Evolutionary conservation across 495 filamentous ascomycete genomes (phyloP).

Genomic region (Aspergillus cristatus): DNA sequence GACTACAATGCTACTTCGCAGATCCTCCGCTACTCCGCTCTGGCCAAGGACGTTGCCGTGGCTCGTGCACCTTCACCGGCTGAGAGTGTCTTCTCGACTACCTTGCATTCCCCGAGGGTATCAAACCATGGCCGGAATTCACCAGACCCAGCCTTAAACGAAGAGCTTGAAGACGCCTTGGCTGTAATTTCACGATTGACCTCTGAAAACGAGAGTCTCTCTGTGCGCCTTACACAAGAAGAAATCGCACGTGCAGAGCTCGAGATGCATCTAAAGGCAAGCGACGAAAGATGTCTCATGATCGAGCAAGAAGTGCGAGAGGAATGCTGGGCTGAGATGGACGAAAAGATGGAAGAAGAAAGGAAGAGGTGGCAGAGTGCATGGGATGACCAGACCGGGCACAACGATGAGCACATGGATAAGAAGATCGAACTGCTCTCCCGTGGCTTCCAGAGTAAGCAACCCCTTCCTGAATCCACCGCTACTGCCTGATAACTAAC

Average conservation of each 20-base stretch:
- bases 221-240: constrained; percentile 49
- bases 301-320: constrained; percentile 85
- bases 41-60: constrained; percentile 88
- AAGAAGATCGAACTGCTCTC: constrained; percentile 82
- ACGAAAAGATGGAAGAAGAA: constrained; percentile 62
- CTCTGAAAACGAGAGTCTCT: constrained; percentile 59
- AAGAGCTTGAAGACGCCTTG: constrained; percentile 67
- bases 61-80: constrained; percentile 75
- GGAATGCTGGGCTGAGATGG: constrained; percentile 81
- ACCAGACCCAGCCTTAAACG: constrained; percentile 41
- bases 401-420: constrained; percentile 74
- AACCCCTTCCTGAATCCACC: not conserved
- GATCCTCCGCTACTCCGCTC: constrained; percentile 88
- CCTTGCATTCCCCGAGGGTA: constrained; percentile 21
- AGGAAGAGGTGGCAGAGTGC: constrained; percentile 66
- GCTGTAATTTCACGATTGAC: constrained; percentile 65
- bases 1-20: constrained; percentile 96
- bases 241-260: constrained; percentile 49
- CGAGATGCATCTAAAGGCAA: constrained; percentile 44
- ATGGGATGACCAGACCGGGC: constrained; percentile 56
- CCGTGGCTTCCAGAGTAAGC: constrained; percentile 51
- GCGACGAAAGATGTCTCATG: constrained; percentile 58
- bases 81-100: constrained; percentile 46
- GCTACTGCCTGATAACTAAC: constrained; percentile 6
- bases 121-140: constrained; percentile 38